Base-by-base conservation (phyloP, 805 yeast species). In the Zygosaccharomyces bisporus region DNA sequence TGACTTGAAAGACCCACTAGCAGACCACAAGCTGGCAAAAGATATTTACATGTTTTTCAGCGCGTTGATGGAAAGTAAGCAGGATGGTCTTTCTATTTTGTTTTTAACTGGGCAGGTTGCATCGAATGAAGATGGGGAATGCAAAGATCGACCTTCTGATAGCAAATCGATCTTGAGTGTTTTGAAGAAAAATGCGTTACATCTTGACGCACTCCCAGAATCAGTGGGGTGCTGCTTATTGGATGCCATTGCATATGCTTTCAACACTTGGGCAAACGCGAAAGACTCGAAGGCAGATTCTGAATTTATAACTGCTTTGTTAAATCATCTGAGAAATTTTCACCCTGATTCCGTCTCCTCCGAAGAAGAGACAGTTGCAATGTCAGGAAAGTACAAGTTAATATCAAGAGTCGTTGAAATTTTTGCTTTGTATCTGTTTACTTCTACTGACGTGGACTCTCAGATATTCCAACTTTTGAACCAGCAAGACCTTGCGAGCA, bases 241-340 rank as follows among this genome's bases (percentile, higher is more conserved):
- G 16, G 89, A 85, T 59, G 80, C 95, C 0, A 72, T 89, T 20
- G 76, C 93, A 0, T 67, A 77, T 39, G 89, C 95, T 0, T 77
- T 81, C 55, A 86, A 85, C 58, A 76, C 87, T 0, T 86, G 95
- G 95, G 77, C 83, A 0, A 73, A 81, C 1, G 77, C 79, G 0
- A 74, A 77, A 41, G 76, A 77, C 34, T 76, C 72, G 4, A 69
- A 69, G 25, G 60, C 70, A 5, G 87, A 82, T 54, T 56, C 55
- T 2, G 56, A 54, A 17, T 68, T 71, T 35, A 61, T 69, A 18
- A 46, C 55, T 21, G 56, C 61, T 3, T 52, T 72, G 19, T 55
- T 70, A 20, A 57, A 59, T 21, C 79, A 56, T 54, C 74, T 42
- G 34, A 63, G 34, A 58, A 67, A 45, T 46, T 74, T 47, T 57